Percentiles rank a stretch among this genome's conserved stretches.
Evolutionary conservation across 306 rosid genomes (phyloP).

Genomic region (Castanea crenata): DNA sequence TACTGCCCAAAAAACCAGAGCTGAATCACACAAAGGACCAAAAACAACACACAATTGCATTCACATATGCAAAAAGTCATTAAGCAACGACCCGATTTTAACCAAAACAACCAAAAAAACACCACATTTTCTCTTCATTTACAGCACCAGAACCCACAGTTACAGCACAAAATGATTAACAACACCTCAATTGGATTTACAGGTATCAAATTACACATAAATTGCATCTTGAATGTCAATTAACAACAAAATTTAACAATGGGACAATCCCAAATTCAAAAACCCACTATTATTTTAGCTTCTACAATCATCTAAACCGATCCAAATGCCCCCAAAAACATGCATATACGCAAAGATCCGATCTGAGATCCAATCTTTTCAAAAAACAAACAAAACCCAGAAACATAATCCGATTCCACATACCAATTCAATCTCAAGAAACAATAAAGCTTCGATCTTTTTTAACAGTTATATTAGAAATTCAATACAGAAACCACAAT

Average conservation of each 20-base stretch:
- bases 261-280: background rate
- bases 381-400: background rate
- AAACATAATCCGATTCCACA: background rate
- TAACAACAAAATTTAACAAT: background rate
- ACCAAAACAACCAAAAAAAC: background rate
- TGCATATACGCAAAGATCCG: background rate
- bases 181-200: background rate
- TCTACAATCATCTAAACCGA: background rate
- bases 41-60: background rate
- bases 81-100: background rate
- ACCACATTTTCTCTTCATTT: background rate
- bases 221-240: background rate
- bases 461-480: background rate
- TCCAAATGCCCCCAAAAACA: background rate
- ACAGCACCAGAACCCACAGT: background rate
- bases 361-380: constrained; percentile 6
- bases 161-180: background rate
- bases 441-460: background rate
- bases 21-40: background rate
- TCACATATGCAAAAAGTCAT: background rate
- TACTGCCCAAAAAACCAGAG: background rate
- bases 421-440: background rate
- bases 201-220: background rate
- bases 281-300: background rate
- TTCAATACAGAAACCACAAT: background rate